Conservation (phyloP, 2,329 filamentous ascomycete species). For the Furcasterigmium furcatum region DNA sequence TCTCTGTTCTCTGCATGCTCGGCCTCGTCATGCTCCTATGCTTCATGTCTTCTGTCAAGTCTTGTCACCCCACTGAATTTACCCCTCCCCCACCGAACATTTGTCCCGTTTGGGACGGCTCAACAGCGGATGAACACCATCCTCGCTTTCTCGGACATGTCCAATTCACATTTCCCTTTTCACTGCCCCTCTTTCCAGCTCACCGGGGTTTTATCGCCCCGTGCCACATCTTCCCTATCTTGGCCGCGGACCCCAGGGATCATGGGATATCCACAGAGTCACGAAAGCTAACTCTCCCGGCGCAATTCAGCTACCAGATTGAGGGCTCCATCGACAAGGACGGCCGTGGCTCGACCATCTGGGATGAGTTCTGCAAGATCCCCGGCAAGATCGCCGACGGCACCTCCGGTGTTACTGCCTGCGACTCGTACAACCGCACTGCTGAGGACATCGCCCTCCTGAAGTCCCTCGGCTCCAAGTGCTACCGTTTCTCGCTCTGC, state of each 20-base stretch:
- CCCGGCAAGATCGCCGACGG: constrained; percentile 81
- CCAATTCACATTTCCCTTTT: not conserved
- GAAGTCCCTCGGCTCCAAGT: constrained; percentile 68
- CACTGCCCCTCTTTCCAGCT: not conserved
- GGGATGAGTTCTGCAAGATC: constrained; percentile 83
- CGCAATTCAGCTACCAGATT: constrained; percentile 74
- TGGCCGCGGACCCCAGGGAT: too few relatives aligned
- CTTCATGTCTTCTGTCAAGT: not conserved
- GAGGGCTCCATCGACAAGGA: constrained; percentile 74
- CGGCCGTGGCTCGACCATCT: constrained; percentile 79
- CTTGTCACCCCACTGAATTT: not conserved
- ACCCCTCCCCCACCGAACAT: not conserved
- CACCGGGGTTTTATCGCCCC: too few relatives aligned
- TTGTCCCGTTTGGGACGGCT: not conserved
- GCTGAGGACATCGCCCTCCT: constrained; percentile 74
- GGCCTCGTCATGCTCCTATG: not conserved
- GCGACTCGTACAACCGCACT: constrained; percentile 82
- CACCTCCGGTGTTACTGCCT: constrained; percentile 72
- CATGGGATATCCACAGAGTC: too few relatives aligned
- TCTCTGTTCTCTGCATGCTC: not conserved
- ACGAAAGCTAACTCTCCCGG: constrained; percentile 4
- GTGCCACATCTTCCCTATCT: too few relatives aligned
- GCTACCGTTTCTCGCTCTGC: constrained; percentile 82
- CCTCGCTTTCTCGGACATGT: not conserved
- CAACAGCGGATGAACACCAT: not conserved